phyloP scores from a whole-genome alignment of 2,329 filamentous ascomycete genomes.

The Elsinoe ampelina region DNA sequence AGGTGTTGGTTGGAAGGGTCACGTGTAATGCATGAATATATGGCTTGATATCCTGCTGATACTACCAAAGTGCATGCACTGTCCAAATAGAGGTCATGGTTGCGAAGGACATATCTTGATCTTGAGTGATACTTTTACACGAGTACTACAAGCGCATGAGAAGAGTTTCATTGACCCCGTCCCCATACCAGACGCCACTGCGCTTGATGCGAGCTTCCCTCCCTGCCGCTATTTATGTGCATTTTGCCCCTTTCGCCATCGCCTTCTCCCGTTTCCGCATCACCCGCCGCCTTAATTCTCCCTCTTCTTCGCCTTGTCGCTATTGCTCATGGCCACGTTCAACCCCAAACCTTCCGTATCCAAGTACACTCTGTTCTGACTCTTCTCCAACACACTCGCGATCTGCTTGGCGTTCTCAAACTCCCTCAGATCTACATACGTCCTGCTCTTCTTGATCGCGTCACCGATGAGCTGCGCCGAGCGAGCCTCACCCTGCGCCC shows the following conservation, averaged over 20 bases:
- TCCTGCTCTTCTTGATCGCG: constrained; percentile 98
- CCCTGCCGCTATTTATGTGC: neutral
- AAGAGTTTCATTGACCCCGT: neutral
- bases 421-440: constrained; percentile 93
- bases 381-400: constrained; percentile 78
- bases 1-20: neutral
- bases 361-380: constrained; percentile 88
- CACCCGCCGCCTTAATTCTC: neutral
- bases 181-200: neutral
- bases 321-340: constrained; percentile 55
- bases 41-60: too few relatives aligned
- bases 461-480: constrained; percentile 97
- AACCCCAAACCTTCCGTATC: constrained; percentile 84
- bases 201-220: neutral
- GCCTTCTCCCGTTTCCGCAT: neutral
- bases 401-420: constrained; percentile 93
- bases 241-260: neutral
- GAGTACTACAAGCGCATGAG: neutral
- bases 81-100: neutral
- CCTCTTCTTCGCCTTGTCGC: constrained; percentile 27
- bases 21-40: neutral
- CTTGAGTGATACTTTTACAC: neutral
- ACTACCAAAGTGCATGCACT: too few relatives aligned
- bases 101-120: neutral
- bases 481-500: constrained; percentile 96